phyloP scores from a whole-genome alignment of 2,329 filamentous ascomycete genomes.

The Aureobasidium sp. region DNA sequence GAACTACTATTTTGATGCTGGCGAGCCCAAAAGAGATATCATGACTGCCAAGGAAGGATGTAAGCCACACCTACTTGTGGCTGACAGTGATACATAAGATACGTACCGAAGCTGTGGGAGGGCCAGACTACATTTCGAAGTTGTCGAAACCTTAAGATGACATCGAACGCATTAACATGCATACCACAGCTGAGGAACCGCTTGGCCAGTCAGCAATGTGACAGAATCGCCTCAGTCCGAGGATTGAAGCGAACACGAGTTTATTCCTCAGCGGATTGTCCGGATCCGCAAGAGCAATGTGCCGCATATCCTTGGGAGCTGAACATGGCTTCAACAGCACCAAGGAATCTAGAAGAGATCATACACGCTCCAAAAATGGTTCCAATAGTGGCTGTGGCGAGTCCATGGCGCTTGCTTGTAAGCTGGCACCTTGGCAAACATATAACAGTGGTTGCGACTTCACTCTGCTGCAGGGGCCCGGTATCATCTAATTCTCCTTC shows the following conservation, averaged over 20 bases:
- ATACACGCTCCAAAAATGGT: neutral
- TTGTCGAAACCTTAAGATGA: conserved; percentile 4
- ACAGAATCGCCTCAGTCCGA: neutral
- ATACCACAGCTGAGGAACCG: neutral
- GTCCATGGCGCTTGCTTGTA: neutral
- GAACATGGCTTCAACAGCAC: neutral
- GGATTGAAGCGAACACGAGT: neutral
- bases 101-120: neutral
- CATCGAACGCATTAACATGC: neutral
- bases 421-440: neutral
- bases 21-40: neutral
- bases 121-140: neutral
- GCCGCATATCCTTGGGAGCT: neutral
- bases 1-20: neutral
- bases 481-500: neutral
- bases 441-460: neutral
- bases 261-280: neutral
- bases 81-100: neutral
- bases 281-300: neutral
- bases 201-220: neutral
- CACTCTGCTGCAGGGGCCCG: neutral
- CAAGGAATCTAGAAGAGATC: neutral
- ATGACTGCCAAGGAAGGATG: neutral
- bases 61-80: neutral
- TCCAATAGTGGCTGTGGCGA: neutral